Evolutionary conservation across 1,139 yeast genomes (phyloP).

Genomic region (Geotrichum carabidarum): DNA sequence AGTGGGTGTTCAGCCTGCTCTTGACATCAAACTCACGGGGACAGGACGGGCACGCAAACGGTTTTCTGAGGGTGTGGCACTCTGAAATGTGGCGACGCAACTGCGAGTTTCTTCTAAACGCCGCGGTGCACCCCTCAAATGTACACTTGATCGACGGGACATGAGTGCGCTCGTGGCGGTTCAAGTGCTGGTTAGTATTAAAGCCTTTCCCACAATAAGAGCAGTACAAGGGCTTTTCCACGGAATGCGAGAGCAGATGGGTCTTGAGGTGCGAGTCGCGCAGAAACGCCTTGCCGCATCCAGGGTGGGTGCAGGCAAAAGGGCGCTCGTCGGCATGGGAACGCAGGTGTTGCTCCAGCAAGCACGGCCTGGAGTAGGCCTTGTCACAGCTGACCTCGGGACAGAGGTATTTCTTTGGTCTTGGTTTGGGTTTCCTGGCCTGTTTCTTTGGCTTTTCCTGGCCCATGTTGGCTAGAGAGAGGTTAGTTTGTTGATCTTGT

Average conservation of each 20-base stretch:
- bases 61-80: slow-evolving; percentile 44
- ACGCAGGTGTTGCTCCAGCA: slow-evolving; percentile 69
- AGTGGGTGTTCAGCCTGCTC: slow-evolving; percentile 36
- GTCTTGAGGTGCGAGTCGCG: slow-evolving; percentile 75
- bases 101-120: slow-evolving; percentile 75
- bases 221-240: slow-evolving; percentile 70
- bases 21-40: slow-evolving; percentile 37
- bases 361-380: slow-evolving; percentile 74
- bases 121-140: slow-evolving; percentile 55
- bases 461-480: slow-evolving; percentile 9
- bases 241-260: slow-evolving; percentile 56
- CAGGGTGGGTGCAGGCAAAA: slow-evolving; percentile 50
- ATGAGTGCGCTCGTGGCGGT: slow-evolving; percentile 76
- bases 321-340: slow-evolving; percentile 79
- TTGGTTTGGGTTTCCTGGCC: slow-evolving; percentile 29
- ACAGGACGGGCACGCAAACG: slow-evolving; percentile 33
- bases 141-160: slow-evolving; percentile 62
- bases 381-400: slow-evolving; percentile 63
- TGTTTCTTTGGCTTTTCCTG: slow-evolving; percentile 3
- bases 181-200: slow-evolving; percentile 73
- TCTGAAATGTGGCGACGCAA: slow-evolving; percentile 65
- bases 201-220: slow-evolving; percentile 77
- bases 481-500: slow-evolving; percentile 6
- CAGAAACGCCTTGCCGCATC: slow-evolving; percentile 62
- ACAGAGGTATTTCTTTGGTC: slow-evolving; percentile 59